phyloP scores from a whole-genome alignment of 2,329 filamentous ascomycete genomes.

The Xylariaceae sp. region DNA sequence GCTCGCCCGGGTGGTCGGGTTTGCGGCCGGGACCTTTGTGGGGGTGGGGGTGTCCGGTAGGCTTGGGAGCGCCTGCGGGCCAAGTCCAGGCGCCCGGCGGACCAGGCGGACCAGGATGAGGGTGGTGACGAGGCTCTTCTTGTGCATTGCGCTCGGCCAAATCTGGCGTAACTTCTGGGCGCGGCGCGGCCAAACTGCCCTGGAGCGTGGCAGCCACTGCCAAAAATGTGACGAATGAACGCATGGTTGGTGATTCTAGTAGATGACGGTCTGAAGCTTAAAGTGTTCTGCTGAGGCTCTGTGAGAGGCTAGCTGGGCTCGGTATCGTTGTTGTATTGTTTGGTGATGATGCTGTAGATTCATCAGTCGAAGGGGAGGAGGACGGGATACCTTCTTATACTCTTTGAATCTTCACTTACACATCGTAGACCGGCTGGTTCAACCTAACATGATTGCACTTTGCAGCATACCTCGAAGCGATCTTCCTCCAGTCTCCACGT shows the following conservation, averaged over 20 bases:
- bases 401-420: conserved; percentile 3
- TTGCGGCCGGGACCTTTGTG: no score
- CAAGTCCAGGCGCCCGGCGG: no score
- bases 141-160: no score
- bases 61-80: no score
- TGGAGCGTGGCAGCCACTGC: conserved; percentile 19
- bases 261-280: background rate
- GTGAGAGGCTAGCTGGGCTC: conserved; percentile 9
- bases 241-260: conserved; percentile 11
- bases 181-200: conserved; percentile 11
- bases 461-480: conserved; percentile 2
- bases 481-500: conserved; percentile 5
- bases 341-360: conserved; percentile 1
- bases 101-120: no score
- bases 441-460: conserved; percentile 1
- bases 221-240: conserved; percentile 20
- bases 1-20: no score
- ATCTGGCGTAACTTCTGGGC: no score
- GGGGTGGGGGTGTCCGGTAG: no score
- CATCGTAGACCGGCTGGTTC: background rate
- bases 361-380: conserved; percentile 6
- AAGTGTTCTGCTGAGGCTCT: background rate
- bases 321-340: conserved; percentile 3
- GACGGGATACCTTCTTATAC: conserved; percentile 16
- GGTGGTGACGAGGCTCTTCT: no score